A percentile compares a stretch with the other conserved stretches of the same genome.
Conservation (phyloP, 2,329 filamentous ascomycete genomes). For the Talaromyces piceae region DNA sequence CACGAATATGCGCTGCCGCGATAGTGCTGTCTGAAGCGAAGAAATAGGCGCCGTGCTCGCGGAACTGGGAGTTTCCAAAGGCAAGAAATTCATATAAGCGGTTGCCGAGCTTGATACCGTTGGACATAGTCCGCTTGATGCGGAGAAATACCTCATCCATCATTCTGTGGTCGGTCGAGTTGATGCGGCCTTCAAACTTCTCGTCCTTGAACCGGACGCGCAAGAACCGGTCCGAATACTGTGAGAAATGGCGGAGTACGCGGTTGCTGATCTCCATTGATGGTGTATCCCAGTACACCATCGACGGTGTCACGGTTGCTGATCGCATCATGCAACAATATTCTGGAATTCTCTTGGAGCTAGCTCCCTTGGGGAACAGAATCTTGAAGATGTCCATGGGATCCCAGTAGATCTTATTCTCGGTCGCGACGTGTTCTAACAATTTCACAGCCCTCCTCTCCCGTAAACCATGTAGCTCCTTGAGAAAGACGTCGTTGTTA, state of each 20-base stretch:
- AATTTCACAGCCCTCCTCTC: conserved; percentile 53
- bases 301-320: conserved; percentile 75
- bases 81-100: conserved; percentile 83
- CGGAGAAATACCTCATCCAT: conserved; percentile 68
- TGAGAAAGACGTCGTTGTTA: conserved; percentile 54
- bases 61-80: conserved; percentile 90
- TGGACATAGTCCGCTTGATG: conserved; percentile 60
- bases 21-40: conserved; percentile 65
- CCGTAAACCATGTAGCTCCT: conserved; percentile 49
- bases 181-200: conserved; percentile 54
- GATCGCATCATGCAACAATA: conserved; percentile 72
- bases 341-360: conserved; percentile 51
- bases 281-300: conserved; percentile 69
- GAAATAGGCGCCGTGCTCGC: conserved; percentile 88
- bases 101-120: conserved; percentile 77
- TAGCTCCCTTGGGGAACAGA: conserved; percentile 37
- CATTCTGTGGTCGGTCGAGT: conserved; percentile 46
- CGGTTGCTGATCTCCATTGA: conserved; percentile 81
- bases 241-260: conserved; percentile 64
- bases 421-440: conserved; percentile 66
- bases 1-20: conserved; percentile 67
- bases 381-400: conserved; percentile 66
- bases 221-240: conserved; percentile 70
- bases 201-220: conserved; percentile 89
- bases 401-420: conserved; percentile 55